Evolutionary conservation across 306 rosid species (phyloP).

Genomic region (Ceratonia siliqua): DNA sequence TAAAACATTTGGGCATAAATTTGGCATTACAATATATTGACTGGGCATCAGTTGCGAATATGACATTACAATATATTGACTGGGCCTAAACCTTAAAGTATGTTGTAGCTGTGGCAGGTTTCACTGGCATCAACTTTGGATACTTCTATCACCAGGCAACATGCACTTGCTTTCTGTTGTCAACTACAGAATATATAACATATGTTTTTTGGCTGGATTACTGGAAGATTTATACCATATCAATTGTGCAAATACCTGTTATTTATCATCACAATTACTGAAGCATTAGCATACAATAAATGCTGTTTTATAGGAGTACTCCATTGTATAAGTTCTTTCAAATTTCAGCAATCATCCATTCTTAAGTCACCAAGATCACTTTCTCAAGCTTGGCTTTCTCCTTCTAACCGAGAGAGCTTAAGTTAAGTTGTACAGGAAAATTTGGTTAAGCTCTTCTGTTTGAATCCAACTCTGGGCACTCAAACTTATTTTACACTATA

Average conservation of each 20-base stretch:
- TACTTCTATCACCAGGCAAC: neutral
- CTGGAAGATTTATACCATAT: neutral
- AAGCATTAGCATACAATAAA: constrained; percentile 9
- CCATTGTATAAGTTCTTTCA: constrained; percentile 11
- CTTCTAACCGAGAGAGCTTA: neutral
- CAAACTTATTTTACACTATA: neutral
- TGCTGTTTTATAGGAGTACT: neutral
- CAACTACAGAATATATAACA: neutral
- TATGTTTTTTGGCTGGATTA: neutral
- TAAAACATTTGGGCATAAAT: neutral
- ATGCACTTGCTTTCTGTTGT: neutral
- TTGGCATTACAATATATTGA: neutral
- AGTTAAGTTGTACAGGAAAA: neutral
- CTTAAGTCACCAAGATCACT: neutral
- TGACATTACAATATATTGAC: neutral
- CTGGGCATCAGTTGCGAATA: neutral
- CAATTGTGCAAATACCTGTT: neutral
- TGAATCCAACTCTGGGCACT: neutral
- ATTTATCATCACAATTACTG: neutral
- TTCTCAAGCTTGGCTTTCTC: constrained; percentile 13
- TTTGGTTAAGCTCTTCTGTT: neutral
- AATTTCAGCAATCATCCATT: neutral
- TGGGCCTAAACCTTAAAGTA: neutral
- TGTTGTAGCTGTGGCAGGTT: neutral
- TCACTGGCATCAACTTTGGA: neutral